These are phyloP conservation scores for Simmondsia chinensis DNA, from an alignment of 148 eudicot species.

Conservation along the genomic window DNA sequence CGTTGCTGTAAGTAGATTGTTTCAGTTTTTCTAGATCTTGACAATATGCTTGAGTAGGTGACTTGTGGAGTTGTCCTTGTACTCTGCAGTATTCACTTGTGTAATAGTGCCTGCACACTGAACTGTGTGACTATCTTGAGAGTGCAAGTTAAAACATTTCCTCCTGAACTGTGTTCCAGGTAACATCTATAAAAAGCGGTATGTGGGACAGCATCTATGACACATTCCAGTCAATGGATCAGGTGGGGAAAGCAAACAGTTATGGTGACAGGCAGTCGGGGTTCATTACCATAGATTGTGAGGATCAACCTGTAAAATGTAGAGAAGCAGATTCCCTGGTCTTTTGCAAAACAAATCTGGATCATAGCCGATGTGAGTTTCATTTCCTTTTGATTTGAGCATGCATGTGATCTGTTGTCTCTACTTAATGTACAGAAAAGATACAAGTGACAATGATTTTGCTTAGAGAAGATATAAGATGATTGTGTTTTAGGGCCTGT, in stretches of 20 bases:
- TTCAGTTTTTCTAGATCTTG: background rate
- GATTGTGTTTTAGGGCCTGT: too few relatives aligned
- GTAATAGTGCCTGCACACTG: too few relatives aligned
- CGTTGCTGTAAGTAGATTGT: slow-evolving; percentile 70
- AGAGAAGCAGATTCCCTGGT: too few relatives aligned
- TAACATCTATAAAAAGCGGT: slow-evolving; percentile 57
- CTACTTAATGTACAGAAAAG: too few relatives aligned
- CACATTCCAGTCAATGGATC: slow-evolving; percentile 45
- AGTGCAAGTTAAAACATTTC: background rate
- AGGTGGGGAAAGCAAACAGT: slow-evolving; percentile 22
- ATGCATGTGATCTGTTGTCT: too few relatives aligned
- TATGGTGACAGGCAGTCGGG: slow-evolving; percentile 15
- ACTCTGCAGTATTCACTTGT: too few relatives aligned
- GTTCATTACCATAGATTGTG: slow-evolving; percentile 47
- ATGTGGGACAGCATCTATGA: slow-evolving; percentile 90
- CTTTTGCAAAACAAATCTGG: too few relatives aligned
- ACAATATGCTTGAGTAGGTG: background rate
- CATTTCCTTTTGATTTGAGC: background rate
- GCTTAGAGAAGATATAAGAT: too few relatives aligned
- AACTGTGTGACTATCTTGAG: too few relatives aligned
- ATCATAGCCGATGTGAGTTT: slow-evolving; percentile 30
- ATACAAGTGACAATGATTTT: too few relatives aligned
- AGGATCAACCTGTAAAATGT: too few relatives aligned
- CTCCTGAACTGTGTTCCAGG: slow-evolving; percentile 37
- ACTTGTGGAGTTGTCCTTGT: too few relatives aligned